Conservation (phyloP, 257 asterid genomes). For the Knoxia roxburghii region DNA sequence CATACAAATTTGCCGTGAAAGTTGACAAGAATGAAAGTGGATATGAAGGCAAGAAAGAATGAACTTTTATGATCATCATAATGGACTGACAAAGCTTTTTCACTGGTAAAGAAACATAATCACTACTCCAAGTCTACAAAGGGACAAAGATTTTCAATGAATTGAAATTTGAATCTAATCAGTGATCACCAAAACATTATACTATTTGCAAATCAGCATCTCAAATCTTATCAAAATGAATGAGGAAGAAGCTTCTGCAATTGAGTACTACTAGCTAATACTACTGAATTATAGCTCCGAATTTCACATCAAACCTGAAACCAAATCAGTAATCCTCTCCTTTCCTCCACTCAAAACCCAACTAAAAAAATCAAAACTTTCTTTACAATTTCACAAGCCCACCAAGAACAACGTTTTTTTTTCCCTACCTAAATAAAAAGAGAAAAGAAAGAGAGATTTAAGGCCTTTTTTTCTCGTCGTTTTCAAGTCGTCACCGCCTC, state of each 20-base stretch:
- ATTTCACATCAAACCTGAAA: neutral
- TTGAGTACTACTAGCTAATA: neutral
- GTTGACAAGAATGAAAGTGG: neutral
- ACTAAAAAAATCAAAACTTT: conserved; percentile 4
- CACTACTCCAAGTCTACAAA: too few relatives aligned
- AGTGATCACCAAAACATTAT: neutral
- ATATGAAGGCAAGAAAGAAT: too few relatives aligned
- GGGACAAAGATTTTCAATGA: too few relatives aligned
- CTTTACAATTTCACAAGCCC: conserved; percentile 7
- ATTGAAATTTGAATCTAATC: neutral
- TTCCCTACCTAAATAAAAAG: neutral
- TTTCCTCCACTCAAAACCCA: neutral
- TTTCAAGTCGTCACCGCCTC: conserved; percentile 40
- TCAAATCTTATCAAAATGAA: neutral
- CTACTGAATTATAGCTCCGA: neutral
- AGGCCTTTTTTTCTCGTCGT: neutral
- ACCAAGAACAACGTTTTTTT: neutral
- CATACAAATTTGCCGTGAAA: neutral
- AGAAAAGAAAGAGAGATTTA: neutral
- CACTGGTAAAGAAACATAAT: too few relatives aligned
- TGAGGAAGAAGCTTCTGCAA: neutral
- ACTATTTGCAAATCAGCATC: neutral
- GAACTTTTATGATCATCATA: too few relatives aligned
- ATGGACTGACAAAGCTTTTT: too few relatives aligned
- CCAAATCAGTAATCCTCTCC: neutral